Conservation (phyloP, 139 green algal genomes). For the Asterochloris sp. region DNA sequence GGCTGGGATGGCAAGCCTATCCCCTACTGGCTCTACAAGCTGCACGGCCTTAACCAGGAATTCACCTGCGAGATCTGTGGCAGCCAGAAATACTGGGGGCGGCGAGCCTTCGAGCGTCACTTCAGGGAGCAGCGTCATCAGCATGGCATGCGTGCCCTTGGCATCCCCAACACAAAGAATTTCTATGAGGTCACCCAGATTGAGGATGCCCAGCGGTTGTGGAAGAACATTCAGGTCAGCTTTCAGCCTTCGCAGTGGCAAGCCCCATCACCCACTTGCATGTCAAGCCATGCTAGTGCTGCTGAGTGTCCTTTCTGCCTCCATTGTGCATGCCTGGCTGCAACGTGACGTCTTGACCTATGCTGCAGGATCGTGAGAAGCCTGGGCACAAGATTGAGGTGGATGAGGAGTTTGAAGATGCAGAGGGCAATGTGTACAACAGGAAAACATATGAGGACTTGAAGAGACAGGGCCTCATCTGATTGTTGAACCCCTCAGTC, state of each 20-base stretch:
- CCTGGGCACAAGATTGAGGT: conserved; percentile 65
- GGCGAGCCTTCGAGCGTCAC: conserved; percentile 94
- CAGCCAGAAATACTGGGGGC: conserved; percentile 88
- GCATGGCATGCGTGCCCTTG: conserved; percentile 91
- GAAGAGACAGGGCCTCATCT: conserved; percentile 84
- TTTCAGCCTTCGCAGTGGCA: neutral
- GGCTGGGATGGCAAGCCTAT: conserved; percentile 99
- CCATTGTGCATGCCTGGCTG: neutral
- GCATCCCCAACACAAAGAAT: conserved; percentile 95
- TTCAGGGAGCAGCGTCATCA: conserved; percentile 93
- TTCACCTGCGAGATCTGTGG: conserved; percentile 98
- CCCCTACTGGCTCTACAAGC: conserved; percentile 99
- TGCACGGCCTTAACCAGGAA: conserved; percentile 96
- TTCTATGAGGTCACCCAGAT: conserved; percentile 94
- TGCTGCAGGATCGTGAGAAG: conserved; percentile 52
- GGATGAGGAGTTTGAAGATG: conserved; percentile 83
- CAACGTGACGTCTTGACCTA: neutral
- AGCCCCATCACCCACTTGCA: neutral
- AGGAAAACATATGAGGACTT: conserved; percentile 85
- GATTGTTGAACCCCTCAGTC: neutral
- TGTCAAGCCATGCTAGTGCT: neutral
- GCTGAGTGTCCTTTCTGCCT: neutral
- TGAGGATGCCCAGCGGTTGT: conserved; percentile 83
- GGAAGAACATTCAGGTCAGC: conserved; percentile 65
- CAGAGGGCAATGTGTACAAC: conserved; percentile 89